A percentile compares a stretch with the other conserved stretches of the same genome.
Evolutionary conservation across 2,329 filamentous ascomycete genomes (phyloP).

Genomic region (Onygenales sp.): DNA sequence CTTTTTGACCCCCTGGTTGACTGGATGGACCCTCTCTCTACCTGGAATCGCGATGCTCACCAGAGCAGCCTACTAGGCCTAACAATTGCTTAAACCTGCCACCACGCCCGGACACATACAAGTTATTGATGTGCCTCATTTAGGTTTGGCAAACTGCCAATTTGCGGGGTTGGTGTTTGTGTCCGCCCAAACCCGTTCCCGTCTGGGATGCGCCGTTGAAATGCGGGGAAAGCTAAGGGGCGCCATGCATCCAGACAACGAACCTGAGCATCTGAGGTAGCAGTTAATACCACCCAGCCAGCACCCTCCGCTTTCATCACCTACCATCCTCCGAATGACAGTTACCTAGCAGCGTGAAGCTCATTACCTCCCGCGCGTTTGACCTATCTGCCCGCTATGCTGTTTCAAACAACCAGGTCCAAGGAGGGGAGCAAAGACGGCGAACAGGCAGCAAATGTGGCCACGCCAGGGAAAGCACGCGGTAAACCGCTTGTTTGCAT

Average conservation of each 20-base stretch:
- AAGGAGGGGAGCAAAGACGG: constrained; percentile 5
- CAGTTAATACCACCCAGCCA: background rate
- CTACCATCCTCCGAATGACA: background rate
- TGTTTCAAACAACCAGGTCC: background rate
- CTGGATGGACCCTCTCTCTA: background rate
- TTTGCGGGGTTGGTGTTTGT: background rate
- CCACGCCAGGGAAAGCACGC: background rate
- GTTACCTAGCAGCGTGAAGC: background rate
- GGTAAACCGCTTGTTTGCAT: constrained; percentile 15
- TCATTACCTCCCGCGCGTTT: background rate
- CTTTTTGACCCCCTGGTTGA: background rate
- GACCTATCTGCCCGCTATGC: background rate
- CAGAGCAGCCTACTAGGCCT: background rate
- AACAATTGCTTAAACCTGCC: too few relatives aligned
- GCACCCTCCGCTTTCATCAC: background rate
- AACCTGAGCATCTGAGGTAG: background rate
- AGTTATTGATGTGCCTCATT: background rate
- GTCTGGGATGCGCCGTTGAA: background rate
- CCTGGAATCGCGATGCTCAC: background rate
- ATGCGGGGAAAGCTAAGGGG: background rate
- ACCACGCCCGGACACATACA: too few relatives aligned
- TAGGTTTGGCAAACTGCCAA: background rate
- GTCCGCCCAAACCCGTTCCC: background rate
- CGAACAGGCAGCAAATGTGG: background rate
- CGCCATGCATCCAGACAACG: background rate